Evolutionary conservation across 257 asterid genomes (phyloP).

Genomic region (Catharanthus roseus): DNA sequence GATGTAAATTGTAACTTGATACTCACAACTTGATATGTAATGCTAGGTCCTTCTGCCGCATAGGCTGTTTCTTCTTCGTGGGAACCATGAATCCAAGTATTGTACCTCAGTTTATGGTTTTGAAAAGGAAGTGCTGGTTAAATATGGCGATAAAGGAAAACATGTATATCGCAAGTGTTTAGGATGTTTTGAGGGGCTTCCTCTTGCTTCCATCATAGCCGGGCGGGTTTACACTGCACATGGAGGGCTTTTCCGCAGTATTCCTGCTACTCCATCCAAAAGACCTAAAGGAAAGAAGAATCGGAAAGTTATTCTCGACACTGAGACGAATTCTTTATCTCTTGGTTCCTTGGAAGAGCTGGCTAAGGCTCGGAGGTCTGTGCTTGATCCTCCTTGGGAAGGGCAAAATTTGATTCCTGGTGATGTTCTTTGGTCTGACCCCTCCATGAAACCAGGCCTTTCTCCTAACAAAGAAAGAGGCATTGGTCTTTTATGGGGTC

Average conservation of each 20-base stretch:
- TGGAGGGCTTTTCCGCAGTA: conserved; percentile 93
- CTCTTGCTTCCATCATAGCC: conserved; percentile 90
- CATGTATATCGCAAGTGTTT: conserved; percentile 93
- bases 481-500: conserved; percentile 95
- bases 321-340: conserved; percentile 39
- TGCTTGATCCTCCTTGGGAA: conserved; percentile 99
- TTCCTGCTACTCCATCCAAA: conserved; percentile 52
- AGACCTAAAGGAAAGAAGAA: conserved; percentile 83
- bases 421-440: conserved; percentile 97
- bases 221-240: conserved; percentile 86
- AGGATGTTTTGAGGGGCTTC: conserved; percentile 98
- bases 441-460: conserved; percentile 80
- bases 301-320: conserved; percentile 51
- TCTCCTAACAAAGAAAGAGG: conserved; percentile 90
- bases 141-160: conserved; percentile 82
- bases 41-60: conserved; percentile 79
- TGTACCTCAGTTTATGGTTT: conserved; percentile 97
- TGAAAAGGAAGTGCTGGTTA: conserved; percentile 78
- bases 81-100: conserved; percentile 93
- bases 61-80: conserved; percentile 85
- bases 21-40: conserved; percentile 14
- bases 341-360: conserved; percentile 93
- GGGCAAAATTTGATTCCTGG: conserved; percentile 94
- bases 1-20: not conserved
- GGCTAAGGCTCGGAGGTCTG: conserved; percentile 85